phyloP scores from a whole-genome alignment of 2,329 filamentous ascomycete genomes.

The Fusarium sp. region DNA sequence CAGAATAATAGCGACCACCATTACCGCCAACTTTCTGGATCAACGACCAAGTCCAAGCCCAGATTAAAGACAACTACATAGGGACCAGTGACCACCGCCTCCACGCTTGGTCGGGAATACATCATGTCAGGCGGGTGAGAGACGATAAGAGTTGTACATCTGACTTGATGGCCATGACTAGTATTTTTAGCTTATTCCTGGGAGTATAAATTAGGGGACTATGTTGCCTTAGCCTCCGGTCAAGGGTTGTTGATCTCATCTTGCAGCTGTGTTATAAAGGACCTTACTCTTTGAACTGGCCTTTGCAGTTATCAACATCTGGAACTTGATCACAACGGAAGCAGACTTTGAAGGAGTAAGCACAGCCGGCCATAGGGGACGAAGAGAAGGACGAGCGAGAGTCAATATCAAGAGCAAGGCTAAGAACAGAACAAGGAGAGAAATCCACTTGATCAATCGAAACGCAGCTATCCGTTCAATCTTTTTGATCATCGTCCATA shows the following conservation, averaged over 20 bases:
- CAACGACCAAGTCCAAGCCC: slow-evolving; percentile 30
- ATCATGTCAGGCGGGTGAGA: slow-evolving; percentile 41
- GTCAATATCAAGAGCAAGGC: slow-evolving; percentile 30
- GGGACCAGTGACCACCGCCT: slow-evolving; percentile 36
- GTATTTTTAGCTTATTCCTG: slow-evolving; percentile 45
- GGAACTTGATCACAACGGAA: slow-evolving; percentile 12
- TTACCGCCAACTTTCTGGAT: slow-evolving; percentile 37
- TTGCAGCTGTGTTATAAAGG: slow-evolving; percentile 44
- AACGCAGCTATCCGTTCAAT: slow-evolving; percentile 23
- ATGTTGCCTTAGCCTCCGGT: slow-evolving; percentile 31
- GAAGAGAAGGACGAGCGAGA: slow-evolving; percentile 25
- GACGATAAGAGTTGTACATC: slow-evolving; percentile 44
- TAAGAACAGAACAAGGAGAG: slow-evolving; percentile 40
- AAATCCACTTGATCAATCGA: slow-evolving; percentile 30
- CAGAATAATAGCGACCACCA: slow-evolving; percentile 32
- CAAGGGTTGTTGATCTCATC: slow-evolving; percentile 41
- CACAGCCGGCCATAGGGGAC: slow-evolving; percentile 38
- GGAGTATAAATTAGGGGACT: slow-evolving; percentile 47
- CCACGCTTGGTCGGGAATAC: slow-evolving; percentile 37
- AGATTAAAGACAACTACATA: slow-evolving; percentile 15
- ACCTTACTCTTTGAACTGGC: slow-evolving; percentile 18
- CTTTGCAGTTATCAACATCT: slow-evolving; percentile 15
- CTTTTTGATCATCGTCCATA: slow-evolving; percentile 34
- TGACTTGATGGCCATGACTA: slow-evolving; percentile 40
- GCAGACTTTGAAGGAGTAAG: slow-evolving; percentile 36